These are phyloP conservation scores for Closterium sp. DNA, from an alignment of 139 green algal species.

Conservation along the genomic window DNA sequence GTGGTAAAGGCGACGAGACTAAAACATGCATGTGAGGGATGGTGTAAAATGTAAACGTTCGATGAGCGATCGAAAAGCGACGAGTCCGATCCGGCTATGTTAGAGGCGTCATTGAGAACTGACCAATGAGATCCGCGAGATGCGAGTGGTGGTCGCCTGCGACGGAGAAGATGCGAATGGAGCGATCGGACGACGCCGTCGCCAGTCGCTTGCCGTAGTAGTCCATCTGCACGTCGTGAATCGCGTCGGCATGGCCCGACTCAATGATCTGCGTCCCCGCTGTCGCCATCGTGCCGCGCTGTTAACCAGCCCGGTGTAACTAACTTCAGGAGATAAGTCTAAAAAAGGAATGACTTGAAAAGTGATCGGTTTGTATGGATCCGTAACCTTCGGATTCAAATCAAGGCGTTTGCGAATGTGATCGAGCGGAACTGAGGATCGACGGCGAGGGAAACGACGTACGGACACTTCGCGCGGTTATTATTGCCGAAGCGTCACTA, in stretches of 20 bases:
- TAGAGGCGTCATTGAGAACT: no score
- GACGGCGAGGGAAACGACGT: background rate
- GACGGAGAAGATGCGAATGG: slow-evolving; percentile 86
- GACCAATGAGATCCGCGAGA: slow-evolving; percentile 31
- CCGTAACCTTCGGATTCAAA: background rate
- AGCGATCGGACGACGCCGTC: slow-evolving; percentile 87
- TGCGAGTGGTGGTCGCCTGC: slow-evolving; percentile 43
- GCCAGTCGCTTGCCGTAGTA: slow-evolving; percentile 95
- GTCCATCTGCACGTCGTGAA: slow-evolving; percentile 92
- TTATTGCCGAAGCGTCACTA: background rate
- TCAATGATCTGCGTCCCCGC: slow-evolving; percentile 66
- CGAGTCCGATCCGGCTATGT: no score
- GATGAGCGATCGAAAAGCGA: no score
- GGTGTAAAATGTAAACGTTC: no score
- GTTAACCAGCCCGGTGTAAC: no score
- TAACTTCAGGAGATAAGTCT: background rate
- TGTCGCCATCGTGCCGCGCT: slow-evolving; percentile 1
- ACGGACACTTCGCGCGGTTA: background rate
- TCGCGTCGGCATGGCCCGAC: slow-evolving; percentile 77
- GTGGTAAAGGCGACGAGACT: no score
- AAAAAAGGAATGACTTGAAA: background rate
- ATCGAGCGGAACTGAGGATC: no score
- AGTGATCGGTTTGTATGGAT: background rate
- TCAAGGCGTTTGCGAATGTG: background rate
- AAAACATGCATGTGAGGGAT: no score